Percentiles rank a stretch among this genome's conserved stretches.
phyloP scores from a whole-genome alignment of 2,329 filamentous ascomycete genomes.

The Fusarium acutatum region DNA sequence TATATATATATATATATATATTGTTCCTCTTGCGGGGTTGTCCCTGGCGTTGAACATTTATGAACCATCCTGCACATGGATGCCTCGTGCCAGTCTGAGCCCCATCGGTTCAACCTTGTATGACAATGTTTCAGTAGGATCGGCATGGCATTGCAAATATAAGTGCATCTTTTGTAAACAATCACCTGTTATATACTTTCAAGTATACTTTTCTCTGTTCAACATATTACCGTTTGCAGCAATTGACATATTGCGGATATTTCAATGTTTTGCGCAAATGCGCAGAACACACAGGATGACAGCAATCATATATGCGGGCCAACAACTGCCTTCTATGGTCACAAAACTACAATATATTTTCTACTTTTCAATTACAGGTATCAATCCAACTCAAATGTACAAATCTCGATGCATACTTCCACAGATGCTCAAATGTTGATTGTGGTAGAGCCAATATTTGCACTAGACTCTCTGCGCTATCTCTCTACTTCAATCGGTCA shows the following conservation, averaged over 20 bases:
- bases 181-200: not conserved
- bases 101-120: slow-evolving; percentile 2
- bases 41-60: not conserved
- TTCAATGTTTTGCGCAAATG: slow-evolving; percentile 1
- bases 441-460: not conserved
- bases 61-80: not conserved
- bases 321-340: too few relatives aligned
- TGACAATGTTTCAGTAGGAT: not conserved
- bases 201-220: not conserved
- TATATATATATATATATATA: too few relatives aligned
- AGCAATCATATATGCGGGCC: not conserved
- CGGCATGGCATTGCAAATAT: not conserved
- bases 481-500: not conserved
- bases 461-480: not conserved
- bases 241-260: not conserved
- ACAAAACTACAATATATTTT: not conserved
- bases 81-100: not conserved
- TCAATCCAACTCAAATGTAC: not conserved
- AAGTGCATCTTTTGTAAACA: not conserved
- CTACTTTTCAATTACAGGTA: too few relatives aligned
- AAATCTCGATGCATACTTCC: not conserved
- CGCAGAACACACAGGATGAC: not conserved
- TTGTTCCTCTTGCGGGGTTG: not conserved
- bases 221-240: not conserved
- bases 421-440: not conserved